These are phyloP conservation scores for Apiospora phragmitis DNA, from an alignment of 2,329 filamentous ascomycete genomes.

Conservation along the genomic window DNA sequence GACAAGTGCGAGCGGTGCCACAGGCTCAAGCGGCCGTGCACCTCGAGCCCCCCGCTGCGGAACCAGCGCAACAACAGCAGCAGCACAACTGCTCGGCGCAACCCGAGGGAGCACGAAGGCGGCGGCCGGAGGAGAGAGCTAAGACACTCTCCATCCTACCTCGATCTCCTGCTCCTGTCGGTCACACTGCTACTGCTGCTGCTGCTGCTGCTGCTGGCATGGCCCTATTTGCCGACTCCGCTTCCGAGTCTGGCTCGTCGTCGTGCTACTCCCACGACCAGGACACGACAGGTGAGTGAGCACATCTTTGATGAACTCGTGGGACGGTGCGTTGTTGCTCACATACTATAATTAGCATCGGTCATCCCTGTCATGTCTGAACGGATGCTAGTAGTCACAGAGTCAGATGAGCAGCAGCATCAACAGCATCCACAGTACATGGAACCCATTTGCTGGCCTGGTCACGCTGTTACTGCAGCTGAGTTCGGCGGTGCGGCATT, in stretches of 20 bases:
- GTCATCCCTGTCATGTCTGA: neutral
- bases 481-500: neutral
- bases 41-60: constrained; percentile 43
- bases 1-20: constrained; percentile 42
- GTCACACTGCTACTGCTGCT: neutral
- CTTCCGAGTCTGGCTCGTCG: neutral
- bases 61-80: constrained; percentile 20
- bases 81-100: constrained; percentile 1
- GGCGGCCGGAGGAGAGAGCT: neutral
- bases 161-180: neutral
- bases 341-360: constrained; percentile 1
- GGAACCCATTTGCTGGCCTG: neutral
- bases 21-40: constrained; percentile 43
- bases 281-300: constrained; percentile 1
- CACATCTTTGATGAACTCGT: neutral
- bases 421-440: neutral
- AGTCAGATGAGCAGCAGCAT: neutral
- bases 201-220: neutral
- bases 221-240: neutral
- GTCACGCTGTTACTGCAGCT: neutral
- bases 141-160: constrained; percentile 1
- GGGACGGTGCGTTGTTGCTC: neutral
- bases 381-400: neutral
- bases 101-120: neutral
- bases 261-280: neutral